phyloP scores from a whole-genome alignment of 1,139 yeast species.

The Blastobotrys petasosporus region DNA sequence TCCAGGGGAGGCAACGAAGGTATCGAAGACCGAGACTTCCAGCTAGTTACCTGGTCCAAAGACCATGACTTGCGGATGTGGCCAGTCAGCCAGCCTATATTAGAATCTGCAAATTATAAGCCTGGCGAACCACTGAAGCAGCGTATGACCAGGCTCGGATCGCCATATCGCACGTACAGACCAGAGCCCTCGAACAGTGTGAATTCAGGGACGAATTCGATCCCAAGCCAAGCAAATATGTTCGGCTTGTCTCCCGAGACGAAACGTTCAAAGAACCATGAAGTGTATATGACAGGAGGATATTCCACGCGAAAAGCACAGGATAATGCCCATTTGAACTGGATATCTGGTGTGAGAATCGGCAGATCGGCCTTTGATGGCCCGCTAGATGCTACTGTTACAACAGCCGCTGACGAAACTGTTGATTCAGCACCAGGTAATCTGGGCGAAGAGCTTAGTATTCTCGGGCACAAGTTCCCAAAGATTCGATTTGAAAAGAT shows the following conservation, averaged over 20 bases:
- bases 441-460: slow-evolving; percentile 84
- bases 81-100: slow-evolving; percentile 61
- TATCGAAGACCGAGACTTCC: slow-evolving; percentile 70
- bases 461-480: slow-evolving; percentile 87
- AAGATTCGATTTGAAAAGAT: slow-evolving; percentile 80
- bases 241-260: slow-evolving; percentile 10
- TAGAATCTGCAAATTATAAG: slow-evolving; percentile 53
- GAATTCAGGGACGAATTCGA: neutral
- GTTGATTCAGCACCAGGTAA: slow-evolving; percentile 47
- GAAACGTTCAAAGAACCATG: neutral
- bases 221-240: slow-evolving; percentile 1
- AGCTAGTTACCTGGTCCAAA: slow-evolving; percentile 88
- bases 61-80: slow-evolving; percentile 81
- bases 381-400: slow-evolving; percentile 23
- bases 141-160: slow-evolving; percentile 38
- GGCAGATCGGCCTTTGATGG: slow-evolving; percentile 48
- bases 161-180: slow-evolving; percentile 46
- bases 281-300: slow-evolving; percentile 12
- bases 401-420: slow-evolving; percentile 35
- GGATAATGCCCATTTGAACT: slow-evolving; percentile 61
- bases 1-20: slow-evolving; percentile 45
- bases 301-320: neutral
- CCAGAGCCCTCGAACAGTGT: slow-evolving; percentile 41
- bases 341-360: slow-evolving; percentile 90
- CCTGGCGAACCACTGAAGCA: slow-evolving; percentile 37